A percentile compares a stretch with the other conserved stretches of the same genome.
Evolutionary conservation across 257 asterid genomes (phyloP).

Genomic region (Plantago elongata): DNA sequence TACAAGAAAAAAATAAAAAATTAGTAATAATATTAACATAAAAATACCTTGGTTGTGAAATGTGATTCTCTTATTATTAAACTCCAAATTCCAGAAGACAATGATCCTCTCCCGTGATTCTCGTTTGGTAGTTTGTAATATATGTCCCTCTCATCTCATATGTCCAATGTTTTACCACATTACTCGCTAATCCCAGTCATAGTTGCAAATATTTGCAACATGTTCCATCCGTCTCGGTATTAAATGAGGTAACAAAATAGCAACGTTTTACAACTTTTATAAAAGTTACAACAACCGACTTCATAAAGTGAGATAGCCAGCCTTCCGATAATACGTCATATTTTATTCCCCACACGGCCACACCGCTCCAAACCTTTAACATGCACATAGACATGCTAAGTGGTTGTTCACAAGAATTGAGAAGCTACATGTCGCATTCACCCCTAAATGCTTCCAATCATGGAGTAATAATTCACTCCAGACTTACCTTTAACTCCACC

Average conservation of each 20-base stretch:
- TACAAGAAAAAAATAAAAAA: no score
- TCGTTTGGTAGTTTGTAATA: slow-evolving; percentile 19
- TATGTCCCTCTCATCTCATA: not conserved
- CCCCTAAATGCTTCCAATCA: not conserved
- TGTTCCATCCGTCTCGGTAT: no score
- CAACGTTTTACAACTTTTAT: no score
- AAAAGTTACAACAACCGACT: no score
- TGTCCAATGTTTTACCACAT: not conserved
- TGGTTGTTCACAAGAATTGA: not conserved
- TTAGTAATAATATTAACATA: no score
- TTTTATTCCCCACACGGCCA: no score
- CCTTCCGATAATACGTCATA: no score
- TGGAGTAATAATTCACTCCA: not conserved
- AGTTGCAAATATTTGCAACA: not conserved
- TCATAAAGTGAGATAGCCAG: no score
- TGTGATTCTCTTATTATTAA: not conserved
- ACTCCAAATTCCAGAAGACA: not conserved
- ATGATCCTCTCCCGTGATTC: slow-evolving; percentile 32
- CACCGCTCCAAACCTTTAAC: no score
- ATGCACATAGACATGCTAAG: not conserved
- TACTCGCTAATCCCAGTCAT: not conserved
- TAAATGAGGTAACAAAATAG: no score
- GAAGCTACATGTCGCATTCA: not conserved
- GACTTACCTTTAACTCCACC: slow-evolving; percentile 44
- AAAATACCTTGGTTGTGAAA: no score